Evolutionary conservation across 257 asterid species (phyloP), one percentile per base, ranked within the genome.

Genomic region (Solanum megistacrolobum): DNA sequence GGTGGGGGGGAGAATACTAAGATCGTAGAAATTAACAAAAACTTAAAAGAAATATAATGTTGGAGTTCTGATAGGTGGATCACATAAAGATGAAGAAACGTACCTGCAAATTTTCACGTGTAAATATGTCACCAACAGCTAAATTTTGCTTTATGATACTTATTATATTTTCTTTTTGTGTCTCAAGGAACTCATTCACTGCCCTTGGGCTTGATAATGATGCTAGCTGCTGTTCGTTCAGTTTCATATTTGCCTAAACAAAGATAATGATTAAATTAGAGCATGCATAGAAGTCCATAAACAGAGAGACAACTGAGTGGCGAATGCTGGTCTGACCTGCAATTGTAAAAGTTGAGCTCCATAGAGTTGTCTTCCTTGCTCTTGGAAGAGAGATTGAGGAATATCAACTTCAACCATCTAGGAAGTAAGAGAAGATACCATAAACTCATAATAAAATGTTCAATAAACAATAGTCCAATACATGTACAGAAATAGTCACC

Each of bases 361-460:
- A 60, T 97, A 97, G 27, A 97, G 96, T 92, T 97, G 96, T 86
- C 99, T 95, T 86, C 98, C 99, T 93, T 97, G 99, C 87, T 97
- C 99, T 92, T 97, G 96, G 60, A 94, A 95, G 92, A 97, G 89
- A n/a, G 98, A 93, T 89, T 86, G 99, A 72, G 99, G 99, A 85
- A 97, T 94, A 36, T 93, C 97, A 86, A 95, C 96, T 92, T 97
- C 95, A 87, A 96, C 92, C 98, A 96, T 92, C 99, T 96, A 87
- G 35, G 88, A 35, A 86, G 72, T 12, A 91, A 62, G 73, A 87
- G 31, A 87, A 76, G 60, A 66, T 78, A 78, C 62, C 35, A 79
- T 18, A 65, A 87, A 46, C 32, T 12, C 9, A 60, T 31, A 8
- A 52, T 12, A 35, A 7, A 25, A 21, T 4, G 25, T 31, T 79